phyloP scores from a whole-genome alignment of 2,329 filamentous ascomycete genomes.

The Pseudopyrenochaeta lycopersici region DNA sequence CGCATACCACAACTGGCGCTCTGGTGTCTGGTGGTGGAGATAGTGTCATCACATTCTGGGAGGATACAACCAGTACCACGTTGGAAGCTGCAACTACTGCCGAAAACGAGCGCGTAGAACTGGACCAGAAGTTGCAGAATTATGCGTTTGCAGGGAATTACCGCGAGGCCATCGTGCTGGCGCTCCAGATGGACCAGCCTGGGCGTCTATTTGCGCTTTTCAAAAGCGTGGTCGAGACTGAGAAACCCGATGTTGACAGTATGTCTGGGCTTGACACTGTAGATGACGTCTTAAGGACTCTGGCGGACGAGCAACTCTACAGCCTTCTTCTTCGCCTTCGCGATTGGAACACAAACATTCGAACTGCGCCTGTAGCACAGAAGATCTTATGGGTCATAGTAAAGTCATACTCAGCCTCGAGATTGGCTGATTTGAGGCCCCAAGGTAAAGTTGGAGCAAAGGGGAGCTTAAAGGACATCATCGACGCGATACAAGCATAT shows the following conservation, averaged over 20 bases:
- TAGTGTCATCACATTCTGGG: constrained; percentile 94
- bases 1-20: constrained; percentile 69
- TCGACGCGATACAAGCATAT: constrained; percentile 88
- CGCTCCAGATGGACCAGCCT: constrained; percentile 93
- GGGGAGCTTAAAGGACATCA: constrained; percentile 74
- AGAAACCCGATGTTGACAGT: constrained; percentile 68
- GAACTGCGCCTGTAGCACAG: constrained; percentile 85
- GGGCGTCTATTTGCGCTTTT: constrained; percentile 86
- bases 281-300: constrained; percentile 80
- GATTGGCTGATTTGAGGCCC: constrained; percentile 72
- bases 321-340: constrained; percentile 80
- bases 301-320: constrained; percentile 88
- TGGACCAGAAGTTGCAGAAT: constrained; percentile 94
- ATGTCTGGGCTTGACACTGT: constrained; percentile 72
- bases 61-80: constrained; percentile 85
- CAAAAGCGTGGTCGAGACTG: constrained; percentile 75
- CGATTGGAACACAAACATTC: constrained; percentile 97
- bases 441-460: constrained; percentile 44
- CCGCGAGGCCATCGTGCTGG: constrained; percentile 89
- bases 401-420: constrained; percentile 79
- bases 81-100: constrained; percentile 77
- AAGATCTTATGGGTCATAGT: constrained; percentile 82
- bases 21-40: constrained; percentile 93
- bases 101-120: constrained; percentile 82
- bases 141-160: constrained; percentile 89